These are phyloP conservation scores for Leptographium wingfieldii DNA, from an alignment of 2,329 filamentous ascomycete genomes.

Conservation along the genomic window DNA sequence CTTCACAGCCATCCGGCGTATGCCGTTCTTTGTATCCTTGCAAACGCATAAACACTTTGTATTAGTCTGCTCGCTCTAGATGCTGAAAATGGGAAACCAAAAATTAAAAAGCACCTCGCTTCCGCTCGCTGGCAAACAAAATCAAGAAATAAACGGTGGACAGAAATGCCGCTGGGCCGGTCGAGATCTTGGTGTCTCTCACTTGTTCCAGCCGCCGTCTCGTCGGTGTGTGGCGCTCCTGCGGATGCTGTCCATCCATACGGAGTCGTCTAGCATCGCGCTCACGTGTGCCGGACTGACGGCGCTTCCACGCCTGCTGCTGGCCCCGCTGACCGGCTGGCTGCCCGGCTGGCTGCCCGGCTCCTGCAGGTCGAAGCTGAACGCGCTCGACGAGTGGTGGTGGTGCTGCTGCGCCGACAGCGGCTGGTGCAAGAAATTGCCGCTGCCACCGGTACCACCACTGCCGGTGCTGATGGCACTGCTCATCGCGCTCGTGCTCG, in stretches of 20 bases:
- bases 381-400: slow-evolving; percentile 36
- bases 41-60: no score
- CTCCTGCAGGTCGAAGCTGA: slow-evolving; percentile 47
- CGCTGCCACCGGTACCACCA: neutral
- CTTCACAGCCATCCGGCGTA: no score
- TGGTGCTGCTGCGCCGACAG: slow-evolving; percentile 16
- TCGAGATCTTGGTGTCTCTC: no score
- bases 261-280: slow-evolving; percentile 75
- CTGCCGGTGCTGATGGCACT: neutral
- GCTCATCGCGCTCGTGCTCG: neutral
- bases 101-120: no score
- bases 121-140: neutral
- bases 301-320: slow-evolving; percentile 51
- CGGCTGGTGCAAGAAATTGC: neutral
- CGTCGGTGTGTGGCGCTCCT: slow-evolving; percentile 63
- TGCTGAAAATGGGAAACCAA: no score
- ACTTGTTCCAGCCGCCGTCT: slow-evolving; percentile 6
- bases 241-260: slow-evolving; percentile 87
- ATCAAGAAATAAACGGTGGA: neutral
- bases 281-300: slow-evolving; percentile 68
- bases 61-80: no score
- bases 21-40: no score
- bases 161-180: neutral
- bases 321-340: slow-evolving; percentile 20
- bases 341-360: slow-evolving; percentile 13